Conservation (phyloP, 495 filamentous ascomycete species). For the Aspergillus olivimuriae region DNA sequence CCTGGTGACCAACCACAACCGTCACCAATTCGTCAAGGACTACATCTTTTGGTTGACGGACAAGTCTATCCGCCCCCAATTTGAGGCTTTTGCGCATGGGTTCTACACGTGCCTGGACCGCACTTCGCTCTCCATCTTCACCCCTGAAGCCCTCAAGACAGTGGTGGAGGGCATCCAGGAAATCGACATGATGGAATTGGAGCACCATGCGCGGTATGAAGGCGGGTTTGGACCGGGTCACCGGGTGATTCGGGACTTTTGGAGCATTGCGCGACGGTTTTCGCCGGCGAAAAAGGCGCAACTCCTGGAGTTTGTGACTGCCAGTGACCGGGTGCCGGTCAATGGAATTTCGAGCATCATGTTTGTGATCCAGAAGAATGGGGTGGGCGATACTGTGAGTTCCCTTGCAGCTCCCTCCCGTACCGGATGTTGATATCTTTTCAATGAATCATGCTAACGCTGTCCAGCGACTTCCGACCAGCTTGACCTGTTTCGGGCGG, state of each 20-base stretch:
- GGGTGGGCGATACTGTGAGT: slow-evolving; percentile 52
- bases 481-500: slow-evolving; percentile 84
- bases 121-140: slow-evolving; percentile 65
- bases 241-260: slow-evolving; percentile 70
- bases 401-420: too few species aligned
- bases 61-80: slow-evolving; percentile 70
- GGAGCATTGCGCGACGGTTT: slow-evolving; percentile 66
- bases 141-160: slow-evolving; percentile 59
- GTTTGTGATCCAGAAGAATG: slow-evolving; percentile 79
- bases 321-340: slow-evolving; percentile 82
- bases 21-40: slow-evolving; percentile 71
- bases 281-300: slow-evolving; percentile 57
- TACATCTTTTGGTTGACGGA: slow-evolving; percentile 83
- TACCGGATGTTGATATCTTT: slow-evolving; percentile 8
- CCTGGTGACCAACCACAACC: slow-evolving; percentile 69
- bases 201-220: slow-evolving; percentile 65
- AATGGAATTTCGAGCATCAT: slow-evolving; percentile 71
- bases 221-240: slow-evolving; percentile 65
- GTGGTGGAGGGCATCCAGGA: slow-evolving; percentile 76
- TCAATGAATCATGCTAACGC: slow-evolving; percentile 8
- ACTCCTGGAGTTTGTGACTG: slow-evolving; percentile 91
- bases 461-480: slow-evolving; percentile 64
- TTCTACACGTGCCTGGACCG: slow-evolving; percentile 70
- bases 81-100: slow-evolving; percentile 71
- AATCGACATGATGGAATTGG: slow-evolving; percentile 67